Base-by-base conservation (phyloP, 768 basidiomycete genomes). In the Cyclocybe aegerita region DNA sequence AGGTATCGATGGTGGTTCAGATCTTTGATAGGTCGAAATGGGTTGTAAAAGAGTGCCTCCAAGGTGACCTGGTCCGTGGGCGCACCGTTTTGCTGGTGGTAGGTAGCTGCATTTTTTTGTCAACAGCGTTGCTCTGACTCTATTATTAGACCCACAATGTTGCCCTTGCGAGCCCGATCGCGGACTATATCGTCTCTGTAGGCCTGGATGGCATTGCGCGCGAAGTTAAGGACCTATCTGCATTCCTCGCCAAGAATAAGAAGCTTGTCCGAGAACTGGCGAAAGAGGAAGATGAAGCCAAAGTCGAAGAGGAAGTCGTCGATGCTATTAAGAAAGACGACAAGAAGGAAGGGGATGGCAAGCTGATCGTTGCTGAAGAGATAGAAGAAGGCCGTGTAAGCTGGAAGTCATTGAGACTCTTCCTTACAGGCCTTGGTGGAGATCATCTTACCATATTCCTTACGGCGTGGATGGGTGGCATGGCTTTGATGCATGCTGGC, bases 11-110 rank as follows among this genome's bases (percentile, higher is more conserved):
- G 36, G 43, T 41, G 11, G 31, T 11, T 29, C 15, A 36, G 48
- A 29, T 50, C 4, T 41, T 83, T 1, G 84, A 86, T 57, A 93
- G 91, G 0, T 88, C 93, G 0, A 82, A 86, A 55, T 88, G 90
- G 68, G 80, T 98, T 39, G 87, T 86, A 59, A 74, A 82, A 14
- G 75, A 91, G 46, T 94, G 92, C 59, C 72, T 98, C 15, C 75
- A 79, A 55, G 93, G 95, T 7, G 84, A 88, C 41, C 71, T 97
- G 37, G 76, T 93, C 63, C 67, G 71, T n/a, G 85, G 82, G 12
- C 78, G 94, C 41, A 97, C 95, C 0, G 71, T 96, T 43, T 76
- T 98, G 39, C 76, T 98, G 16, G 93, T 97, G 40, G 82, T 82
- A 54, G 48, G 76, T 65, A 14, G 5, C 33, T 11, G 17, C 4